Evolutionary conservation across 345 rosid species (phyloP).

Genomic region (Citrus hindsii): DNA sequence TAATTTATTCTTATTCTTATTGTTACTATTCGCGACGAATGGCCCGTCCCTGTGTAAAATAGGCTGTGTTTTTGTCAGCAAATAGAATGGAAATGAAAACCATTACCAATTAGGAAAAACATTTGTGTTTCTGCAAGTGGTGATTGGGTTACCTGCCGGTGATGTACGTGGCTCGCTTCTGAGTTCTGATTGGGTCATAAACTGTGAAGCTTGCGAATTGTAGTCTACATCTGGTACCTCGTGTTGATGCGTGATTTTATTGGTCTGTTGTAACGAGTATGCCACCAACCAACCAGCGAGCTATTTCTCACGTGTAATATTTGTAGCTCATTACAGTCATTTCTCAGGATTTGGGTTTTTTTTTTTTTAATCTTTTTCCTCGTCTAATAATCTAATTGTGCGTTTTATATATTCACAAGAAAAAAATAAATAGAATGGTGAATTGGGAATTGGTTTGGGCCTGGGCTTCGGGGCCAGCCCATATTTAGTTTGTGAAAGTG

Average conservation of each 20-base stretch:
- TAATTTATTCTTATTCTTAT: no score
- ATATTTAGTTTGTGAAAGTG: no score
- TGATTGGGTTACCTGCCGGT: not conserved
- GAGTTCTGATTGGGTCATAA: not conserved
- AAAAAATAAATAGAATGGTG: no score
- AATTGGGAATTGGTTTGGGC: not conserved
- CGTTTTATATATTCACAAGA: no score
- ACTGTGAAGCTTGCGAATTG: not conserved
- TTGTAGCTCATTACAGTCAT: not conserved
- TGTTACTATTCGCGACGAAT: constrained; percentile 21
- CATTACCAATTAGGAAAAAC: not conserved
- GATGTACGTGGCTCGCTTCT: not conserved
- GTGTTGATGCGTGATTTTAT: constrained; percentile 6
- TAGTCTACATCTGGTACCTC: not conserved
- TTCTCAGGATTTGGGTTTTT: no score
- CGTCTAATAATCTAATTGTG: no score
- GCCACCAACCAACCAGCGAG: not conserved
- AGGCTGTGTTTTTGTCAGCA: constrained; percentile 1
- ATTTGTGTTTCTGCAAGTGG: not conserved
- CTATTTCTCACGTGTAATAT: not conserved
- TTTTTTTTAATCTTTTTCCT: no score
- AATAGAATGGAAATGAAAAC: not conserved
- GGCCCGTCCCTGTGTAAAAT: constrained; percentile 18
- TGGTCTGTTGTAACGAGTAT: not conserved
- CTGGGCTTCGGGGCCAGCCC: not conserved